A percentile compares a stretch with the other conserved stretches of the same genome.
Evolutionary conservation across 768 basidiomycete species (phyloP).

Genomic region (Wakefieldia striispora): DNA sequence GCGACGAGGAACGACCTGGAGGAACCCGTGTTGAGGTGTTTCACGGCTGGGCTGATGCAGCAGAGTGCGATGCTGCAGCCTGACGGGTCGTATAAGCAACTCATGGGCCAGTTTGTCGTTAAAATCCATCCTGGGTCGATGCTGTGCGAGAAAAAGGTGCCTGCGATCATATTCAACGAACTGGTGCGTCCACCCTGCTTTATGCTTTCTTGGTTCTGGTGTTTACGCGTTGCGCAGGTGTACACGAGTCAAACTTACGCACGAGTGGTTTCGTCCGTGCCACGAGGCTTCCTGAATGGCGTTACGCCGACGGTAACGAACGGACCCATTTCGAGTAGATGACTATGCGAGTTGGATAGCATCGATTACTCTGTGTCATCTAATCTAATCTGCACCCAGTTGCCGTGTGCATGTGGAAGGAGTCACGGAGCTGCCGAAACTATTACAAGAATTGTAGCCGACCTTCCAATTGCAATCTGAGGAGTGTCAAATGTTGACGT

Average conservation of each 20-base stretch:
- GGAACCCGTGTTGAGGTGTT: constrained; percentile 65
- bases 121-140: constrained; percentile 92
- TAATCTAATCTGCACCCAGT: constrained; percentile 12
- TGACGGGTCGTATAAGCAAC: constrained; percentile 85
- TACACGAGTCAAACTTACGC: constrained; percentile 86
- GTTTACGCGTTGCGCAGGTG: constrained; percentile 43
- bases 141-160: constrained; percentile 75
- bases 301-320: constrained; percentile 14
- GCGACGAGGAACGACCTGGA: constrained; percentile 60
- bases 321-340: constrained; percentile 11
- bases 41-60: constrained; percentile 74
- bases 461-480: background rate
- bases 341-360: constrained; percentile 5
- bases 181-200: constrained; percentile 52
- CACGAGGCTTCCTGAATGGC: constrained; percentile 48
- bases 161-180: constrained; percentile 91
- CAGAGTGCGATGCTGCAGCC: constrained; percentile 83
- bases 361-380: background rate
- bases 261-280: constrained; percentile 83
- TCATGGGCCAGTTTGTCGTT: constrained; percentile 72
- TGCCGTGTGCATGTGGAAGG: too few species aligned
- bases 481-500: too few species aligned
- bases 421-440: too few species aligned
- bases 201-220: background rate
- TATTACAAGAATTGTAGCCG: constrained; percentile 2